Percentiles rank a stretch among this genome's conserved stretches.
These are phyloP conservation scores for Galeopsis tetrahit DNA, from an alignment of 257 asterid genomes.

Conservation along the genomic window DNA sequence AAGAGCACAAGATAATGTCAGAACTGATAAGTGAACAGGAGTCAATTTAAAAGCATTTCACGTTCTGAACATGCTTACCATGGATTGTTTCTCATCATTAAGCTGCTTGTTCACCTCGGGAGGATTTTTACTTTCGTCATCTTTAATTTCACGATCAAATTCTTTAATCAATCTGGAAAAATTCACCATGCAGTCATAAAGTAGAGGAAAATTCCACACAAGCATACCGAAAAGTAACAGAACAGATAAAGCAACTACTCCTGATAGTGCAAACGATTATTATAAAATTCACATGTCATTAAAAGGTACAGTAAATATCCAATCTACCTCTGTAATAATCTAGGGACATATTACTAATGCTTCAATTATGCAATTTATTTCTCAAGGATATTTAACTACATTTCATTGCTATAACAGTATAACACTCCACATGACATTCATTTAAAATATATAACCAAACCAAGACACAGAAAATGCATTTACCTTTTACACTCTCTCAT, in stretches of 20 bases:
- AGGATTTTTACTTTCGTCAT: slow-evolving; percentile 78
- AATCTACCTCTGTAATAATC: slow-evolving; percentile 17
- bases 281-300: slow-evolving; percentile 14
- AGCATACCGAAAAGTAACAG: slow-evolving; percentile 22
- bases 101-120: slow-evolving; percentile 85
- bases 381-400: neutral
- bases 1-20: neutral
- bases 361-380: neutral
- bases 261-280: slow-evolving; percentile 21
- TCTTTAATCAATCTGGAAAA: slow-evolving; percentile 81
- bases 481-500: slow-evolving; percentile 98
- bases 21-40: slow-evolving; percentile 7
- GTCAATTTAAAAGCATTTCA: slow-evolving; percentile 12
- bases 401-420: neutral
- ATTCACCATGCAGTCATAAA: slow-evolving; percentile 23
- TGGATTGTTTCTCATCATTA: slow-evolving; percentile 93
- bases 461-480: slow-evolving; percentile 5
- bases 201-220: slow-evolving; percentile 11
- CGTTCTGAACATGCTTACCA: slow-evolving; percentile 53
- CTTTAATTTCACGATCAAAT: slow-evolving; percentile 96
- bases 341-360: slow-evolving; percentile 9
- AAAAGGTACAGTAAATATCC: slow-evolving; percentile 24
- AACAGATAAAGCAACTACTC: slow-evolving; percentile 25
- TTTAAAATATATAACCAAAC: slow-evolving; percentile 16
- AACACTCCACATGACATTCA: slow-evolving; percentile 1